Evolutionary conservation across 2,329 filamentous ascomycete species (phyloP), one percentile per base, ranked within the genome.

Genomic region (Beauveria sp.): DNA sequence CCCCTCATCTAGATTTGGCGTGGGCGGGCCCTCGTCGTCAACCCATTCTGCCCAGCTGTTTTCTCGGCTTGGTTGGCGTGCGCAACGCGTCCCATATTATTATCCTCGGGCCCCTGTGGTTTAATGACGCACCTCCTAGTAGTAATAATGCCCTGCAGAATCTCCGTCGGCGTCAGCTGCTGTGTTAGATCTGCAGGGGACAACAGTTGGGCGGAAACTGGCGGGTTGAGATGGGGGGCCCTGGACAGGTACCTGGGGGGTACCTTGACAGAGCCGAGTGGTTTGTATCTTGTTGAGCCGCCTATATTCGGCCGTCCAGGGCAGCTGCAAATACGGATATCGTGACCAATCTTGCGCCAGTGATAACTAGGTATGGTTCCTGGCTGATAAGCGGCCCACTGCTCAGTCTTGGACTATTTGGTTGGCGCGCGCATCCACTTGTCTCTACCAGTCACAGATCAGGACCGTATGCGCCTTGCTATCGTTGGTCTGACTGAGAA

Each of bases 1-100:
- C 53, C 52, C 43, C 52, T 55, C 53, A 62, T 62, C 60, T 58
- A 58, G 60, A 62, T 62, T 52, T 42, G 54, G 60, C 46, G 47
- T 46, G 60, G 28, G 46, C 45, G 60, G 51, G 43, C 43, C 42
- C 47, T 43, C 43, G 54, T 57, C 24, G 54, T 57, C 47, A 46
- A 54, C 51, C 24, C 34, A 38, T 38, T 38, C 16, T 38, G 34
- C 34, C 34, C 52, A 28, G 9, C 2, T 38, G 22, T 24, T 49
- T 24, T 56, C 18, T 38, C 34, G 34, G 52, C 45, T 51, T 51
- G 20, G 38, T 42, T 56, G 40, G 16, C 49, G 47, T 53, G 28
- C 47, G 14, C n/a, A 52, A 46, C n/a, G 43, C 42, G 49, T 53
- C 57, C 57, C 49, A 60, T 55, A 61, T 54, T 60, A 60, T 42